Evolutionary conservation across 192 early-diverging fungal genomes (phyloP), one percentile per base, ranked within the genome.

Genomic region (Gonapodya prolifera): DNA sequence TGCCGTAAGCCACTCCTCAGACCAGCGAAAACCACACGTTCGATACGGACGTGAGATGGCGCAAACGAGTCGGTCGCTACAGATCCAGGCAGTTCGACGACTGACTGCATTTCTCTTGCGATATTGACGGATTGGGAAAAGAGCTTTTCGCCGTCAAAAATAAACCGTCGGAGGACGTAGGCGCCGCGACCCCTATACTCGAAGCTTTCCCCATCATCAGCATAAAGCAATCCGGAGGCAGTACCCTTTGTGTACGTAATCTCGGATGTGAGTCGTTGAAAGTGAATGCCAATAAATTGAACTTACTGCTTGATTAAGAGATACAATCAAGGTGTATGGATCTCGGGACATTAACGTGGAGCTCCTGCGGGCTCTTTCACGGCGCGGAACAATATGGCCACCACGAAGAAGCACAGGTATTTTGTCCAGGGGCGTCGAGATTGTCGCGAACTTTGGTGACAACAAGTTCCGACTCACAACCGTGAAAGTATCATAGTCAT

Each of bases 131-230:
- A 30, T 1, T 32, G 69, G 34, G 80, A 76, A 2, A 33, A 69
- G 18, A 91, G 80, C 30, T 33, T 79, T 35, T 80, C 79, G 33
- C 75, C 80, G 30, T 76, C 61, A 75, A 85, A 94, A 16, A 69
- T 77, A 82, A 94, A 91, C 33, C 84, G 75, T 0, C 71, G 77
- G 69, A 83, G 77, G 69, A 95, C 83, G 82, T 91, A 98, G 33
- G 84, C 85, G 1, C 94, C 93, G 0, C 32, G 28, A 32, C 83
- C 77, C 78, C 88, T 77, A 78, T 89, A 92, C 34, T 84, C 88
- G 79, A 89, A 98, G 0, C 89, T 84, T 70, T 92, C 86, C 8
- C 96, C 98, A 79, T 99, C 98, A 82, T 99, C 98, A 69, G 93
- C 79, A 79, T 98, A 98, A 28, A 99, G 79, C n/a, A 76, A 75